Evolutionary conservation across 2,329 filamentous ascomycete genomes (phyloP), one percentile per base, ranked within the genome.

Genomic region (Acephala macrosclerotiorum): DNA sequence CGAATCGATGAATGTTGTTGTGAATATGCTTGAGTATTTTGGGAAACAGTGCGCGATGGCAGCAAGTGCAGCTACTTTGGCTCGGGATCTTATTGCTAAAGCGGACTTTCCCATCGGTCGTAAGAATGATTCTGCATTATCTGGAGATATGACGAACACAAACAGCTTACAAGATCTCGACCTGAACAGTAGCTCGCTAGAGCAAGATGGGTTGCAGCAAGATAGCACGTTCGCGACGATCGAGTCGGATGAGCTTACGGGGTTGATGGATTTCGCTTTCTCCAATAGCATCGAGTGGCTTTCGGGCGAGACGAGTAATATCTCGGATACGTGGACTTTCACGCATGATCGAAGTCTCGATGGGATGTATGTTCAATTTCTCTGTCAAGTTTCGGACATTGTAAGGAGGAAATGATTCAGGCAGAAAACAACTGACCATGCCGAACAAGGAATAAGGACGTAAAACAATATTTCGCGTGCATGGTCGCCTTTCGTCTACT

Each of bases 21-120:
- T 81, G 11, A 64, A 63, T 2, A 75, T 77, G 11, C 79, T 82
- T 57, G 77, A 81, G 9, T 70, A 72, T 1, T 77, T 79, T 20
- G 77, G 76, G 0, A 73, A 68, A 22, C 74, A 75, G 49, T 79
- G 80, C 49, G 71, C 73, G 12, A 74, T 77, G 9, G 79, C 77
- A 1, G 69, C 70, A 1, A 75, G 73, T 40, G 78, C 79, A 2
- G 76, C 76, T 0, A 70, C 75, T 14, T 71, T 80, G 11, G 73
- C 75, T 7, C 72, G 76, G 7, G 73, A 75, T 42, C 71, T 78
- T 11, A 61, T 67, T n/a, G 59, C 70, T 4, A 77, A 78, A 61
- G 74, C 72, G 1, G 76, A 78, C 42, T 60, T 66, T 3, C 66
- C 61, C 25, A 62, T 67, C 9, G 35, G 20, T 49, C 45, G 45